Percentiles rank a stretch among this genome's conserved stretches.
Conservation (phyloP, 169 alveolate genomes). For the Plasmodium malariae region DNA sequence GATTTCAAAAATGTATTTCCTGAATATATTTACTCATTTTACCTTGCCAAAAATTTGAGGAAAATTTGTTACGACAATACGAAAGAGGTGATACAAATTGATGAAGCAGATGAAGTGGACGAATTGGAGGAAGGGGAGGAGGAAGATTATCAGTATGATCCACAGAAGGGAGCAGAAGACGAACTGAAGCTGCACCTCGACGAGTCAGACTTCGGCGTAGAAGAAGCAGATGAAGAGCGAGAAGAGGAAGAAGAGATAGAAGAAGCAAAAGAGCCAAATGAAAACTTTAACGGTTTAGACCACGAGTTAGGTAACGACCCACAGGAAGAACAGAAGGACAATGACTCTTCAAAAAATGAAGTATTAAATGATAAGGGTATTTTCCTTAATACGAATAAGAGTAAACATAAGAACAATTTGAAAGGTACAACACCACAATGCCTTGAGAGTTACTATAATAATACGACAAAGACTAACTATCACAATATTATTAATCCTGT, state of each 20-base stretch:
- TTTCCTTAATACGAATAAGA: too few relatives aligned
- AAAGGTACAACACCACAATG: too few relatives aligned
- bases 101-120: not conserved
- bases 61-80: slow-evolving; percentile 47
- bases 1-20: slow-evolving; percentile 68
- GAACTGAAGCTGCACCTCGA: slow-evolving; percentile 10
- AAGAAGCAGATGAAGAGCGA: not conserved
- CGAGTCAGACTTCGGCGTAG: slow-evolving; percentile 3
- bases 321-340: too few relatives aligned
- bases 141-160: not conserved
- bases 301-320: too few relatives aligned
- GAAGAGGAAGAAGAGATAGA: not conserved
- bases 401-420: too few relatives aligned
- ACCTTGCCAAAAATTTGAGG: slow-evolving; percentile 45
- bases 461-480: too few relatives aligned
- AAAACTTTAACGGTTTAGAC: too few relatives aligned
- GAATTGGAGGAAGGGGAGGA: slow-evolving; percentile 9
- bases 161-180: not conserved
- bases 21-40: slow-evolving; percentile 50
- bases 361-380: too few relatives aligned
- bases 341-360: too few relatives aligned
- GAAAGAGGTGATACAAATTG: not conserved
- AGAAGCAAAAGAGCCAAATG: too few relatives aligned
- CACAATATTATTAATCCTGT: too few relatives aligned
- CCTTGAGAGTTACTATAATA: too few relatives aligned